Conservation (phyloP, 345 rosid species). For the Sisymbrium irio region DNA sequence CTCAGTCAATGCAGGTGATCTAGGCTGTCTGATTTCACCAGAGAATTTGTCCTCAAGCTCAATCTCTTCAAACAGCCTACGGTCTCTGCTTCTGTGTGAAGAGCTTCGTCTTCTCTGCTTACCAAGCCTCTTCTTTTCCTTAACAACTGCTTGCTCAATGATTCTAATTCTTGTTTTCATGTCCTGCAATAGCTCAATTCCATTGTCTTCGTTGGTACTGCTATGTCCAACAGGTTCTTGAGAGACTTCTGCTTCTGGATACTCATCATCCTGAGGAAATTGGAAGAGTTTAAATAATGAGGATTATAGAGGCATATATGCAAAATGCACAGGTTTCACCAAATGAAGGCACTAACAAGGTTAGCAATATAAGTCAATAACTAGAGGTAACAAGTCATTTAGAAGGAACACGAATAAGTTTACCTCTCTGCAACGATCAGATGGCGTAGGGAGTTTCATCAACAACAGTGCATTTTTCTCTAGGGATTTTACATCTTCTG, state of each 20-base stretch:
- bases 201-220: conserved; percentile 36
- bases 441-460: conserved; percentile 28
- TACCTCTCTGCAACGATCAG: conserved; percentile 27
- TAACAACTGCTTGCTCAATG: conserved; percentile 56
- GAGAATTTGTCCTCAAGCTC: conserved; percentile 37
- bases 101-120: conserved; percentile 36
- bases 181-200: conserved; percentile 61
- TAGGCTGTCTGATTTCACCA: conserved; percentile 39
- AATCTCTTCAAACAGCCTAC: conserved; percentile 30
- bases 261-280: conserved; percentile 42
- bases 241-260: conserved; percentile 31
- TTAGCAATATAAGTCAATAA: background rate
- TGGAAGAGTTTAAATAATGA: background rate
- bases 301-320: background rate
- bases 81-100: conserved; percentile 33
- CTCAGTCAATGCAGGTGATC: conserved; percentile 42
- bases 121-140: conserved; percentile 45
- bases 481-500: conserved; percentile 55
- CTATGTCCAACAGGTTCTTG: conserved; percentile 33
- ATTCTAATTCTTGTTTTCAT: conserved; percentile 61
- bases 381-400: background rate
- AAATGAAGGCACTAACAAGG: background rate
- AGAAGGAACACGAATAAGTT: background rate
- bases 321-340: background rate
- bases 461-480: conserved; percentile 49